These are phyloP conservation scores for Calonectria naviculata DNA, from an alignment of 2,329 filamentous ascomycete species.

Conservation along the genomic window DNA sequence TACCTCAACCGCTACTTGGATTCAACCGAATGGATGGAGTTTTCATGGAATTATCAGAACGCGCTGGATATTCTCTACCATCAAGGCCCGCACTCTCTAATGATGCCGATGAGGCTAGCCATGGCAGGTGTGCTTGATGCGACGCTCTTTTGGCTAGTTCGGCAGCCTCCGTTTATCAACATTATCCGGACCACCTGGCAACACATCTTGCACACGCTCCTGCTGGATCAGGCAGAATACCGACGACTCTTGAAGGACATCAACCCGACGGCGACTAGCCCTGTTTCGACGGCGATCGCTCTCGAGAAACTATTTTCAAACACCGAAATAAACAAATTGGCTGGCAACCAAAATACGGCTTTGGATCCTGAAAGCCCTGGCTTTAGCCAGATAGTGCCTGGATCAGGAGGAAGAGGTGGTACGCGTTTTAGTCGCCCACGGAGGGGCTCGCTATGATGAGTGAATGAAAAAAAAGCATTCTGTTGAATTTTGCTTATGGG, in stretches of 20 bases:
- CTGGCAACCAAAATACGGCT: background rate
- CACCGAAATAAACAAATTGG: no score
- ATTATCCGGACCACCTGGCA: constrained; percentile 42
- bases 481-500: background rate
- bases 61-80: constrained; percentile 44
- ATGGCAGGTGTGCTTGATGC: constrained; percentile 45
- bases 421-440: constrained; percentile 17
- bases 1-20: constrained; percentile 28
- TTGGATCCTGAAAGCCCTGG: background rate
- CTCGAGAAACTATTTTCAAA: constrained; percentile 34
- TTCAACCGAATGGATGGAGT: constrained; percentile 30
- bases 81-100: constrained; percentile 34
- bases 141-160: constrained; percentile 41
- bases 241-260: constrained; percentile 30
- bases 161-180: constrained; percentile 34
- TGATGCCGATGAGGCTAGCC: constrained; percentile 45
- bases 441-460: constrained; percentile 32
- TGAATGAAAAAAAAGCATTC: background rate
- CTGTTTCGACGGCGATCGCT: constrained; percentile 28
- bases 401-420: background rate
- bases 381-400: background rate
- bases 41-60: constrained; percentile 41
- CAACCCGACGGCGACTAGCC: constrained; percentile 21
- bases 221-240: constrained; percentile 41
- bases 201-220: constrained; percentile 34